Evolutionary conservation across 257 asterid species (phyloP).

Genomic region (Galeopsis tetrahit): DNA sequence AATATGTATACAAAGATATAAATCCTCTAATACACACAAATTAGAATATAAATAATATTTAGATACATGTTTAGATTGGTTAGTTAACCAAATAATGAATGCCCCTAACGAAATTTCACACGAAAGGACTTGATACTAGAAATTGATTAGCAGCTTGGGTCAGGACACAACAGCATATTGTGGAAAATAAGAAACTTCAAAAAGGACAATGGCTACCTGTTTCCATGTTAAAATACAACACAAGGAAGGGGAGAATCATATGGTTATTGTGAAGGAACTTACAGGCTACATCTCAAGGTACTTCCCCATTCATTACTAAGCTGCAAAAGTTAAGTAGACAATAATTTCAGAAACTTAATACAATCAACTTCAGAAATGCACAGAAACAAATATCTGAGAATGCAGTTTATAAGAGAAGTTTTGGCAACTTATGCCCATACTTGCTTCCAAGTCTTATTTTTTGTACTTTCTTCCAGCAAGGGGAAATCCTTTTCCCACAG

Average conservation of each 20-base stretch:
- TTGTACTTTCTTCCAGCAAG: slow-evolving; percentile 82
- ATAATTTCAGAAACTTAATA: slow-evolving; percentile 29
- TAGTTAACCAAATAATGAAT: not conserved
- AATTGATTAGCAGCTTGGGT: slow-evolving; percentile 4
- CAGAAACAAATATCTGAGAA: slow-evolving; percentile 9
- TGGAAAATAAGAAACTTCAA: slow-evolving; percentile 21
- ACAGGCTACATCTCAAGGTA: slow-evolving; percentile 89
- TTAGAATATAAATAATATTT: not conserved
- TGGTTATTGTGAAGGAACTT: slow-evolving; percentile 70
- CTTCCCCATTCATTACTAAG: slow-evolving; percentile 89
- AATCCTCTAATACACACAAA: not conserved
- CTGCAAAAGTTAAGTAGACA: slow-evolving; percentile 59
- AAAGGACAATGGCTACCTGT: slow-evolving; percentile 58
- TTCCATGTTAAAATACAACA: slow-evolving; percentile 97
- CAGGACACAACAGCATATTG: not conserved
- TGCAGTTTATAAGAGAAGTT: slow-evolving; percentile 34
- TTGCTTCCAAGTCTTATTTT: slow-evolving; percentile 98
- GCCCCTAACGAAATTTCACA: not conserved
- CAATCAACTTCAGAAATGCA: slow-evolving; percentile 21
- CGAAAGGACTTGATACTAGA: slow-evolving; percentile 15
- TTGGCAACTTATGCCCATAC: slow-evolving; percentile 70
- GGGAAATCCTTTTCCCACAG: slow-evolving; percentile 89
- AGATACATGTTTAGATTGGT: not conserved
- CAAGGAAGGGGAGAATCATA: slow-evolving; percentile 90
- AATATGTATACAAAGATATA: slow-evolving; percentile 5